phyloP scores from a whole-genome alignment of 257 asterid genomes.

The Scutellaria barbata region DNA sequence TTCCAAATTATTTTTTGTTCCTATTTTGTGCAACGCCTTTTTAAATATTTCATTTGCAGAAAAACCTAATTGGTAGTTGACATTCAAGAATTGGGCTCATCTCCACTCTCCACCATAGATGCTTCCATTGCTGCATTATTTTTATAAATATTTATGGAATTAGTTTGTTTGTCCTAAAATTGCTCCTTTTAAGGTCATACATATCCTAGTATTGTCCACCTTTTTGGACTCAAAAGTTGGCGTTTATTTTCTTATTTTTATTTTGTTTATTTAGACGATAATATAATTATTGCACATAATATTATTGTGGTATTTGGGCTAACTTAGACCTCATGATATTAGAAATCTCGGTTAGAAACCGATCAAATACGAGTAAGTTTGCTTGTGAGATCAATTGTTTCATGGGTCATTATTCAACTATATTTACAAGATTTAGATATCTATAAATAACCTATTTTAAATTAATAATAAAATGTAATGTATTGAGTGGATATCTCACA shows the following conservation, averaged over 20 bases:
- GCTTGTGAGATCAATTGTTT: too few species aligned
- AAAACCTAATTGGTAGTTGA: constrained; percentile 45
- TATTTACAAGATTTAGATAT: too few species aligned
- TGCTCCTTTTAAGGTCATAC: not conserved
- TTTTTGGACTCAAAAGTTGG: not conserved
- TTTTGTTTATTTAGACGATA: not conserved
- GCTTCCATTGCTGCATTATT: constrained; percentile 13
- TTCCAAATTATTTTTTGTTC: not conserved
- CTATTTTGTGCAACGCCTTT: not conserved
- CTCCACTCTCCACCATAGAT: constrained; percentile 44
- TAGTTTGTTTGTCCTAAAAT: not conserved
- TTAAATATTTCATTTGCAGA: constrained; percentile 36
- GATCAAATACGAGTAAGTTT: too few species aligned
- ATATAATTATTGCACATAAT: not conserved
- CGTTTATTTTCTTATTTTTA: not conserved
- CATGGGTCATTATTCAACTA: too few species aligned
- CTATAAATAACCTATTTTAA: not conserved
- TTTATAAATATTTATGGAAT: not conserved
- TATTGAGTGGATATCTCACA: too few species aligned
- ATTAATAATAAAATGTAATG: not conserved
- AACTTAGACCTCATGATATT: not conserved
- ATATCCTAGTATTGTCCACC: constrained; percentile 21
- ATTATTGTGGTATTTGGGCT: not conserved
- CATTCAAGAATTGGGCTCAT: constrained; percentile 40
- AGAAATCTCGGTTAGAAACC: too few species aligned